phyloP scores from a whole-genome alignment of 2,329 filamentous ascomycete genomes.

The Colletotrichum higginsianum region DNA sequence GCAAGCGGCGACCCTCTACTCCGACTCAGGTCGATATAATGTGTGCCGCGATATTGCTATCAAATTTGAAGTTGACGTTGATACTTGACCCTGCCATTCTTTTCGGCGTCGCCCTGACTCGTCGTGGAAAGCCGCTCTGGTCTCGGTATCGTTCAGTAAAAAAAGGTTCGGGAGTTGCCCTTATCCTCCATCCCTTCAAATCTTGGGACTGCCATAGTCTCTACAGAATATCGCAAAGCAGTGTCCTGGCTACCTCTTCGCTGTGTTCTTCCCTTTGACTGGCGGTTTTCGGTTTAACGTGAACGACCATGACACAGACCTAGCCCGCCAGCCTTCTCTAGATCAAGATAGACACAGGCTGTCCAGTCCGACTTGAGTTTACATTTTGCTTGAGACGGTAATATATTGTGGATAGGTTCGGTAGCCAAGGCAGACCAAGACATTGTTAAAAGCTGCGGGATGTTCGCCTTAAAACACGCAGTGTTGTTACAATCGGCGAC shows the following conservation, averaged over 20 bases:
- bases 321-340: background rate
- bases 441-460: too few species aligned
- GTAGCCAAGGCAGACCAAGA: too few species aligned
- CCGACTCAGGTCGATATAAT: background rate
- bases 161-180: too few species aligned
- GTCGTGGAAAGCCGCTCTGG: too few species aligned
- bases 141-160: background rate
- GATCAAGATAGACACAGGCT: too few species aligned
- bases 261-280: background rate
- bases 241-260: background rate
- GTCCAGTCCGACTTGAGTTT: too few species aligned
- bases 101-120: background rate
- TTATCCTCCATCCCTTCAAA: background rate
- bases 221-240: too few species aligned
- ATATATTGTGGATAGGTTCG: too few species aligned
- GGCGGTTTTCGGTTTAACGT: background rate
- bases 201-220: background rate
- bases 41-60: background rate
- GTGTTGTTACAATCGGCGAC: too few species aligned
- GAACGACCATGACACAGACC: background rate
- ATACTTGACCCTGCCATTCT: background rate
- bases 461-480: too few species aligned
- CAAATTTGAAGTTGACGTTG: background rate
- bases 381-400: background rate
- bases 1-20: background rate